These are phyloP conservation scores for Xylaria sp. DNA, from an alignment of 2,329 filamentous ascomycete genomes.

Conservation along the genomic window DNA sequence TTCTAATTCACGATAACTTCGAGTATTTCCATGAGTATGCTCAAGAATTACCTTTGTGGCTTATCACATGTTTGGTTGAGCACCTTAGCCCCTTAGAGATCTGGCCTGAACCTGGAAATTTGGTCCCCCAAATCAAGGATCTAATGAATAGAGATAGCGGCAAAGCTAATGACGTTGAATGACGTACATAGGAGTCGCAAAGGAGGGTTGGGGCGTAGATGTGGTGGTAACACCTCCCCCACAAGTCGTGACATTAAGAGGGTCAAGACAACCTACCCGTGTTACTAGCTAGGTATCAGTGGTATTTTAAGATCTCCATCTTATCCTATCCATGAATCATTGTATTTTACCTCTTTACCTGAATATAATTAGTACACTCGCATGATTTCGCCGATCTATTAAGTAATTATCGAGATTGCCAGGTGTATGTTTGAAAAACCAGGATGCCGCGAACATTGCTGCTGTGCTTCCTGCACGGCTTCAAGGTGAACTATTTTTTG, in stretches of 20 bases:
- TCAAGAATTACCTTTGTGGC: not conserved
- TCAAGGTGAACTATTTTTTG: conserved; percentile 63
- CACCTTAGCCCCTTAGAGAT: not conserved
- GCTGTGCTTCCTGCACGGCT: conserved; percentile 80
- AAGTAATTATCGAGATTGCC: not conserved
- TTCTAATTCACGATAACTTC: not conserved
- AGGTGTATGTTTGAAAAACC: not conserved
- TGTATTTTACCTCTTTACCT: not conserved
- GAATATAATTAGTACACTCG: conserved; percentile 16
- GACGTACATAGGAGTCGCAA: conserved; percentile 34
- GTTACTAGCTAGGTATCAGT: not conserved
- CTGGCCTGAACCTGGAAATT: not conserved
- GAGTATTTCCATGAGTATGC: too few relatives aligned
- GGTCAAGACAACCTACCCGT: not conserved
- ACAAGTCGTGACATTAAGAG: not conserved
- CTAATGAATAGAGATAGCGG: not conserved
- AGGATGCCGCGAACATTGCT: conserved; percentile 67
- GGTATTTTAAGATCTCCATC: not conserved
- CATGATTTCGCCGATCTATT: not conserved
- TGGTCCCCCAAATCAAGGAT: conserved; percentile 22
- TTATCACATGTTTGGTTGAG: not conserved
- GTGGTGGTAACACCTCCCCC: conserved; percentile 18
- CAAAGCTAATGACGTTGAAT: conserved; percentile 36
- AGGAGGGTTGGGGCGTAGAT: conserved; percentile 34
- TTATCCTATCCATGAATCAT: not conserved